Percentiles rank a stretch among this genome's conserved stretches.
These are phyloP conservation scores for Xylaria digitata DNA, from an alignment of 2,329 filamentous ascomycete genomes.

Conservation along the genomic window DNA sequence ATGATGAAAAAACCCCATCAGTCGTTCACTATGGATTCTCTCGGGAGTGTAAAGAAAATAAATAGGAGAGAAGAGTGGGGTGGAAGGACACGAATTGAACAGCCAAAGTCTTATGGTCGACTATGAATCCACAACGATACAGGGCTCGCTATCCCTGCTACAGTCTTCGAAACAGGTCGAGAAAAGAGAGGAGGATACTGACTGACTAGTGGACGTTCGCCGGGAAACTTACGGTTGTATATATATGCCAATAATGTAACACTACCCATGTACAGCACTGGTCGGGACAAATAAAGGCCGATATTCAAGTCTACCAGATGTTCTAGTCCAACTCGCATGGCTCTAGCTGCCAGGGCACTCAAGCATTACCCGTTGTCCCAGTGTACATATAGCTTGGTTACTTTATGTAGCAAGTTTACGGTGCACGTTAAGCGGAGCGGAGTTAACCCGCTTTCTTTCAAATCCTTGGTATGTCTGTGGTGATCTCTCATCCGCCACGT, in stretches of 20 bases:
- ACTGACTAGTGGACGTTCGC: background rate
- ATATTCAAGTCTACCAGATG: conserved; percentile 26
- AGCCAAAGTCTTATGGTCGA: background rate
- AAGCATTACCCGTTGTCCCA: background rate
- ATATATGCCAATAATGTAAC: conserved; percentile 39
- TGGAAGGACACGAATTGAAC: background rate
- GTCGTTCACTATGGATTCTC: background rate
- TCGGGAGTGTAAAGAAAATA: background rate
- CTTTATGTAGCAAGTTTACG: background rate
- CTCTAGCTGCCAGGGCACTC: background rate
- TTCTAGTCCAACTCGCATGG: background rate
- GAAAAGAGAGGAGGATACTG: conserved; percentile 6
- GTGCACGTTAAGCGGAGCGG: background rate
- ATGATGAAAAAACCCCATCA: background rate
- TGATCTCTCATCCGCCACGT: conserved; percentile 74
- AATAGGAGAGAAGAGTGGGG: background rate
- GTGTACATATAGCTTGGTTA: background rate
- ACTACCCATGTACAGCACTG: conserved; percentile 34
- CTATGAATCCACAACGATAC: background rate
- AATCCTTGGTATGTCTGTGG: background rate
- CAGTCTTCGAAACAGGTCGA: background rate
- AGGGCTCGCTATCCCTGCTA: background rate
- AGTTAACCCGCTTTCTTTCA: background rate
- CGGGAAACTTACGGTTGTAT: conserved; percentile 19
- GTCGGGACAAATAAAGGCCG: conserved; percentile 12